Percentiles rank a stretch among this genome's conserved stretches.
Evolutionary conservation across 306 rosid species (phyloP).

Genomic region (Senna tora): DNA sequence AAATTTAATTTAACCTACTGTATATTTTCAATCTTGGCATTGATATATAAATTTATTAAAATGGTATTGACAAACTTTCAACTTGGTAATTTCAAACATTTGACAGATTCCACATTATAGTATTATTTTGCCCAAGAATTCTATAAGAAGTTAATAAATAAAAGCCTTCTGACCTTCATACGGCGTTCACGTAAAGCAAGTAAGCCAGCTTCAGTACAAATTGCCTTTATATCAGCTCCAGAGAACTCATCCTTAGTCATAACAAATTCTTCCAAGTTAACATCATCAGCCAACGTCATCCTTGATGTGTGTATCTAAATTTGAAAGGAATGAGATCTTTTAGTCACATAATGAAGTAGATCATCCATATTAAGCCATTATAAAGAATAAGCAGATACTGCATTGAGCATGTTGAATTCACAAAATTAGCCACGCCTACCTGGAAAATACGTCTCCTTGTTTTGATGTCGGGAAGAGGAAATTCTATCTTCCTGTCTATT

Average conservation of each 20-base stretch:
- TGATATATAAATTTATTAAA: conserved; percentile 15
- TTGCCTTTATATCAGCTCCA: conserved; percentile 98
- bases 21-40: conserved; percentile 5
- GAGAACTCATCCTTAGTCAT: conserved; percentile 99
- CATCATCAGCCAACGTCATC: conserved; percentile 98
- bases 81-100: conserved; percentile 18
- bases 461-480: conserved; percentile 97
- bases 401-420: conserved; percentile 14
- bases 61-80: conserved; percentile 3
- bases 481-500: conserved; percentile 92
- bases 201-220: conserved; percentile 97
- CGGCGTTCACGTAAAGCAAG: conserved; percentile 96
- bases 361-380: conserved; percentile 11
- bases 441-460: conserved; percentile 97
- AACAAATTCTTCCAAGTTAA: conserved; percentile 94
- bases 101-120: neutral
- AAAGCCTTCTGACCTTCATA: conserved; percentile 75
- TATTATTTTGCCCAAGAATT: conserved; percentile 9
- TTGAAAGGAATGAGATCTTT: conserved; percentile 23
- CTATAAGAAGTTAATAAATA: neutral
- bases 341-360: conserved; percentile 16
- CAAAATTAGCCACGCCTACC: conserved; percentile 50
- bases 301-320: conserved; percentile 95
- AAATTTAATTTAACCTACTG: neutral
- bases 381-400: conserved; percentile 3